These are phyloP conservation scores for Globisporangium radiosum DNA, from an alignment of 352 stramenopile species.

Conservation along the genomic window DNA sequence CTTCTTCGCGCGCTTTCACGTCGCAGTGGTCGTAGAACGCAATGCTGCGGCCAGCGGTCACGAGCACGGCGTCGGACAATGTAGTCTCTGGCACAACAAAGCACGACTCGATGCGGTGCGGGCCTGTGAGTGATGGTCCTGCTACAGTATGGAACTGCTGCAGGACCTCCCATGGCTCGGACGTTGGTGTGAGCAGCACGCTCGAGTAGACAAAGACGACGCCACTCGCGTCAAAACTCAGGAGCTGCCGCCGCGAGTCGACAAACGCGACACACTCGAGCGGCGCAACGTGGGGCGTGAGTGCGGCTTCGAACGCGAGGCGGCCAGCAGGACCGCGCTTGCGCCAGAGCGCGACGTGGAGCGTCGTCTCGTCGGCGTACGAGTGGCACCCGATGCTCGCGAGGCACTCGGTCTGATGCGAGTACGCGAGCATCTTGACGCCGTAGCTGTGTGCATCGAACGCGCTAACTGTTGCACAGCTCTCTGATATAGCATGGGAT, in stretches of 20 bases:
- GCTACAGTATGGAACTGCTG: slow-evolving; percentile 27
- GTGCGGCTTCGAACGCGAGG: slow-evolving; percentile 24
- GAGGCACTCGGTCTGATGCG: slow-evolving; percentile 37
- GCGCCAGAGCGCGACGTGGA: slow-evolving; percentile 50
- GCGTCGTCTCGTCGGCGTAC: slow-evolving; percentile 59
- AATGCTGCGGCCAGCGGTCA: slow-evolving; percentile 30
- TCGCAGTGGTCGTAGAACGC: slow-evolving; percentile 60
- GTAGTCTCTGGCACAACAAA: slow-evolving; percentile 40
- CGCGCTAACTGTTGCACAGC: slow-evolving; percentile 26
- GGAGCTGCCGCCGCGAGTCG: slow-evolving; percentile 49
- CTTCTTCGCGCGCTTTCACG: slow-evolving; percentile 51
- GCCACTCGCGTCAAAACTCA: slow-evolving; percentile 42
- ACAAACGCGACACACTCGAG: slow-evolving; percentile 44
- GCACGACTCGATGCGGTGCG: slow-evolving; percentile 5
- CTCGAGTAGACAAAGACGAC: slow-evolving; percentile 43
- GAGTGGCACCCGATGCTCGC: slow-evolving; percentile 53
- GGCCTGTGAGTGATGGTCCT: no score
- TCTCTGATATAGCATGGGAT: slow-evolving; percentile 17
- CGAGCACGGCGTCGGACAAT: slow-evolving; percentile 43
- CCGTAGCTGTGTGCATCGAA: slow-evolving; percentile 57
- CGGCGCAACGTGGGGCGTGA: slow-evolving; percentile 29
- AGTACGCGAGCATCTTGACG: slow-evolving; percentile 46
- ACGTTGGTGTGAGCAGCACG: slow-evolving; percentile 34
- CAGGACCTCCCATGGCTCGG: slow-evolving; percentile 42
- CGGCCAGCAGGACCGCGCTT: slow-evolving; percentile 23